These are phyloP conservation scores for Teratosphaeria zuluensis DNA, from an alignment of 2,329 filamentous ascomycete species.

Conservation along the genomic window DNA sequence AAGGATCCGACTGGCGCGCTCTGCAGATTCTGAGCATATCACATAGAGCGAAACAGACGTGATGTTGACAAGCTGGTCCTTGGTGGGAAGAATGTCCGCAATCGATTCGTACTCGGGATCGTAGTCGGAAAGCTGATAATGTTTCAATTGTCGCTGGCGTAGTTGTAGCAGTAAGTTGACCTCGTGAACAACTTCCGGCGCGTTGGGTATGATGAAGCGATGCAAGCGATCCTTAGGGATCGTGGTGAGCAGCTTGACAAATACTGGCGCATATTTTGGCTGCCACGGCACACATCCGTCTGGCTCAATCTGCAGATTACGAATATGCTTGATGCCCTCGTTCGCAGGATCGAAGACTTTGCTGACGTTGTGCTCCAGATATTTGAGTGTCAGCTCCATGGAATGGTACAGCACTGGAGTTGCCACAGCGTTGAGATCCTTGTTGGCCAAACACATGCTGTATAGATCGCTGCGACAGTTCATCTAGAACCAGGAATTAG, in stretches of 20 bases:
- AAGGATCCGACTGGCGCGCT: background rate
- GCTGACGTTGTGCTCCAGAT: background rate
- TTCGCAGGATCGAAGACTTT: background rate
- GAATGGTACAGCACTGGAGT: background rate
- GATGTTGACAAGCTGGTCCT: background rate
- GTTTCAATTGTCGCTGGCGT: background rate
- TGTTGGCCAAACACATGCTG: background rate
- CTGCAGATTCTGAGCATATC: too few species aligned
- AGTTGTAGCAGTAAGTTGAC: background rate
- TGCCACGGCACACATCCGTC: background rate
- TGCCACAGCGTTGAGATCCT: background rate
- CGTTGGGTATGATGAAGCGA: too few species aligned
- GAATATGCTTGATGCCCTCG: background rate
- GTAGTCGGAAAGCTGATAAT: background rate
- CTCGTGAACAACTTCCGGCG: too few species aligned
- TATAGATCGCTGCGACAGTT: background rate
- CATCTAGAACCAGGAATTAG: background rate
- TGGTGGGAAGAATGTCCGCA: background rate
- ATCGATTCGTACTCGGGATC: background rate
- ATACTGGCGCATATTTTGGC: background rate
- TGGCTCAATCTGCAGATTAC: background rate
- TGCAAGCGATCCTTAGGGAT: background rate
- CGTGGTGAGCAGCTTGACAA: background rate
- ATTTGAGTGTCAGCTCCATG: background rate
- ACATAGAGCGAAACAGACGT: background rate